Percentiles rank a stretch among this genome's conserved stretches.
phyloP scores from a whole-genome alignment of 2,329 filamentous ascomycete genomes.

The Paradendryphiella salina region DNA sequence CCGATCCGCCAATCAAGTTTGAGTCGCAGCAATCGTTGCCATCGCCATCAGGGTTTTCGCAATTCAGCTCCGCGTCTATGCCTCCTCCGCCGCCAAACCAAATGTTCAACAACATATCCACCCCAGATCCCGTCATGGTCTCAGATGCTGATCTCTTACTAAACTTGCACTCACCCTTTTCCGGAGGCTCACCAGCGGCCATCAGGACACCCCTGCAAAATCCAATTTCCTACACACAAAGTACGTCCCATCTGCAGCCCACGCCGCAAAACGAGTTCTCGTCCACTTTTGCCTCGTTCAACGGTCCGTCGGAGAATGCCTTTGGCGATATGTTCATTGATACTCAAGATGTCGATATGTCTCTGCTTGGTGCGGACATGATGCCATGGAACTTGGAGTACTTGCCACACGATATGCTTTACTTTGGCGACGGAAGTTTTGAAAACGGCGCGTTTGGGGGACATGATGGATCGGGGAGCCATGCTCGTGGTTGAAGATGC shows the following conservation, averaged over 20 bases:
- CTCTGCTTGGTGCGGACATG: slow-evolving; percentile 67
- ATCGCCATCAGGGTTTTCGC: slow-evolving; percentile 29
- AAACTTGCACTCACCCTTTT: slow-evolving; percentile 54
- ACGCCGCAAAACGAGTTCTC: slow-evolving; percentile 27
- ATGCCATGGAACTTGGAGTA: slow-evolving; percentile 74
- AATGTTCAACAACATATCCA: slow-evolving; percentile 27
- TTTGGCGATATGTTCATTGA: slow-evolving; percentile 69
- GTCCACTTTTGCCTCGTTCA: slow-evolving; percentile 31
- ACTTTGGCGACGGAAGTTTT: slow-evolving; percentile 32
- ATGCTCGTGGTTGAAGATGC: neutral
- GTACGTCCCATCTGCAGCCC: slow-evolving; percentile 7
- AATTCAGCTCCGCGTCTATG: slow-evolving; percentile 37
- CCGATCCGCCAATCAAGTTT: slow-evolving; percentile 35
- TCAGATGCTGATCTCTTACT: slow-evolving; percentile 55
- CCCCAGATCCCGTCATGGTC: slow-evolving; percentile 44
- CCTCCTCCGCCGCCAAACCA: slow-evolving; percentile 40
- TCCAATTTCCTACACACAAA: slow-evolving; percentile 24
- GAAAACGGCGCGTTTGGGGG: slow-evolving; percentile 7
- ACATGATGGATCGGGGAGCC: neutral
- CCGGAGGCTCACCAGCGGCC: slow-evolving; percentile 29
- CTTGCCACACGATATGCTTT: slow-evolving; percentile 67
- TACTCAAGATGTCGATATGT: slow-evolving; percentile 77
- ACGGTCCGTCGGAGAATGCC: slow-evolving; percentile 32
- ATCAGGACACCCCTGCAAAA: slow-evolving; percentile 20
- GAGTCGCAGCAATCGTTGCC: slow-evolving; percentile 27